Percentiles rank a stretch among this genome's conserved stretches.
phyloP scores from a whole-genome alignment of 345 rosid species.

The Citrus mangshanensis region DNA sequence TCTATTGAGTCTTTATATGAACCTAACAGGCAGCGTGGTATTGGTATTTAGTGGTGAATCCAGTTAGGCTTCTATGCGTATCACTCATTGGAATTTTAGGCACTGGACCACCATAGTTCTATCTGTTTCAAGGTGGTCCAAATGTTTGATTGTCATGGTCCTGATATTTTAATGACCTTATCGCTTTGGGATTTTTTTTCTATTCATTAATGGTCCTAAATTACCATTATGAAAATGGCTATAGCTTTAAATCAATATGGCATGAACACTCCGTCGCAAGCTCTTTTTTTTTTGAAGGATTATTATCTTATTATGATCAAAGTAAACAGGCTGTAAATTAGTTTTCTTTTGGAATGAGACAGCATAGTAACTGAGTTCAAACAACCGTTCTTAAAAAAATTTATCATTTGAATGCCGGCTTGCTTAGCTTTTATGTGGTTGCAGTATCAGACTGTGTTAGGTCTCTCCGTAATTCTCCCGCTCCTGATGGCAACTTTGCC shows the following conservation, averaged over 20 bases:
- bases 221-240: slow-evolving; percentile 4
- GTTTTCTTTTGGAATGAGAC: not conserved
- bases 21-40: not conserved
- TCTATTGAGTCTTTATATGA: not conserved
- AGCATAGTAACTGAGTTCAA: not conserved
- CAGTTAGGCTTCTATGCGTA: not conserved
- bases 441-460: not conserved
- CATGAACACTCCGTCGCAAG: not conserved
- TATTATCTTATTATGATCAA: not conserved
- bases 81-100: not conserved
- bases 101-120: slow-evolving; percentile 1
- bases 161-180: slow-evolving; percentile 8
- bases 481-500: not conserved
- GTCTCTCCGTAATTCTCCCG: not conserved
- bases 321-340: not conserved
- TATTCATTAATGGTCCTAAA: not conserved
- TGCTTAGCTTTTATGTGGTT: not conserved
- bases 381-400: not conserved
- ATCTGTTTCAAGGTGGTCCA: slow-evolving; percentile 18
- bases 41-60: not conserved
- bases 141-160: slow-evolving; percentile 14
- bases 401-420: not conserved
- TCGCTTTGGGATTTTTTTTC: not conserved
- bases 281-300: not conserved
- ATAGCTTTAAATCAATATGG: not conserved